Evolutionary conservation across 2,329 filamentous ascomycete genomes (phyloP).

Genomic region (Emmonsiellopsis sp.): DNA sequence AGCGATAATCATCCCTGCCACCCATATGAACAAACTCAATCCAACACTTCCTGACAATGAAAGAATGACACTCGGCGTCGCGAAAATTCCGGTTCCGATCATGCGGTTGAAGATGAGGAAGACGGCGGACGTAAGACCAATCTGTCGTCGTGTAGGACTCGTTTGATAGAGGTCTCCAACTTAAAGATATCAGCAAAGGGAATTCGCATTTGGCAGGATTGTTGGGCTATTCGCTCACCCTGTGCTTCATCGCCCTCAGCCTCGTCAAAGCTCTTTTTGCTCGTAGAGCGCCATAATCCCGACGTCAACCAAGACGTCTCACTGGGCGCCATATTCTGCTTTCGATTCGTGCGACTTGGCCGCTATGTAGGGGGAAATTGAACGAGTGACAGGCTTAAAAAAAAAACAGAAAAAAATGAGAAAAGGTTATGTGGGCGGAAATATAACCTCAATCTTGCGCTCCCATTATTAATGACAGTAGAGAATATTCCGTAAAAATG

Average conservation of each 20-base stretch:
- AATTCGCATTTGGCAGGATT: not conserved
- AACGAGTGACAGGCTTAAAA: not conserved
- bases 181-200: not conserved
- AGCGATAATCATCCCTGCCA: conserved; percentile 50
- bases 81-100: conserved; percentile 61
- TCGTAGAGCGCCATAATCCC: not conserved
- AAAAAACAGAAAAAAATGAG: too few species aligned
- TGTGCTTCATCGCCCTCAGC: not conserved
- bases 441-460: too few species aligned
- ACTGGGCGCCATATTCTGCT: not conserved
- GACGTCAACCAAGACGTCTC: not conserved
- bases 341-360: not conserved
- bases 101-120: conserved; percentile 43
- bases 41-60: conserved; percentile 57
- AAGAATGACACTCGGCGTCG: conserved; percentile 57
- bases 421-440: too few species aligned
- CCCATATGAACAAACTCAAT: conserved; percentile 53
- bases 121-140: conserved; percentile 17
- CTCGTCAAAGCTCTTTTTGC: not conserved
- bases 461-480: too few species aligned
- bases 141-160: conserved; percentile 11
- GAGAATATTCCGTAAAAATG: too few species aligned
- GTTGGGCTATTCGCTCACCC: not conserved
- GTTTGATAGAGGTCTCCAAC: conserved; percentile 18
- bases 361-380: not conserved